These are phyloP conservation scores for Amanita brunnescens DNA, from an alignment of 768 basidiomycete species.

Conservation along the genomic window DNA sequence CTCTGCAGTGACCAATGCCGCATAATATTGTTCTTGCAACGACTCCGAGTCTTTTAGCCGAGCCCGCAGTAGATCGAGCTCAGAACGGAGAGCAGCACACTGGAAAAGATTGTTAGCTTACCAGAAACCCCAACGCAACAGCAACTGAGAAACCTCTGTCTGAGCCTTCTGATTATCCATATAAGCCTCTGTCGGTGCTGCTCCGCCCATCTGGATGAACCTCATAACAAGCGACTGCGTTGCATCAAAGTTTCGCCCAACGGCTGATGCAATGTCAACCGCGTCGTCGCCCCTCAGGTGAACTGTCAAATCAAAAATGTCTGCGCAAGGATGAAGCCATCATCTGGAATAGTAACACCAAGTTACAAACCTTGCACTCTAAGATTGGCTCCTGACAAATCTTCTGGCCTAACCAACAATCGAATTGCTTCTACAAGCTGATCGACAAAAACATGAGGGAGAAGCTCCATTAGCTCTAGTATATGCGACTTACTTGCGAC, in stretches of 20 bases:
- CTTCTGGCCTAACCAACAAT: conserved; percentile 44
- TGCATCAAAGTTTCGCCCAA: conserved; percentile 47
- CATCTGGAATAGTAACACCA: conserved; percentile 3
- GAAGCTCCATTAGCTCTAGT: conserved; percentile 4
- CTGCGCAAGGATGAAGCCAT: conserved; percentile 18
- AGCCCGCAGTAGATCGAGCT: conserved; percentile 41
- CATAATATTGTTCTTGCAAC: conserved; percentile 39
- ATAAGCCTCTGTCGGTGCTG: conserved; percentile 31
- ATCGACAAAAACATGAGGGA: conserved; percentile 1
- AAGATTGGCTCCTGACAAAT: conserved; percentile 33
- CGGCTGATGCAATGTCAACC: conserved; percentile 30
- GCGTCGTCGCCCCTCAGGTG: conserved; percentile 28
- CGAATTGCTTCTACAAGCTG: conserved; percentile 65
- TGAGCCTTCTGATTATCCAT: conserved; percentile 43
- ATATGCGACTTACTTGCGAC: conserved; percentile 47
- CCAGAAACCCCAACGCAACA: background rate
- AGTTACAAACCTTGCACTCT: conserved; percentile 30
- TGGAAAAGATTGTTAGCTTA: conserved; percentile 19
- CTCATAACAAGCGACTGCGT: conserved; percentile 53
- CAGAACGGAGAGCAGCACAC: conserved; percentile 51
- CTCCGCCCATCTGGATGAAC: conserved; percentile 39
- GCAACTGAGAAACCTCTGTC: conserved; percentile 39
- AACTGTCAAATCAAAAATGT: conserved; percentile 39
- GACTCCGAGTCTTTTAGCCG: conserved; percentile 42
- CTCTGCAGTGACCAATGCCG: conserved; percentile 47